phyloP scores from a whole-genome alignment of 108 stramenopile species.

The Cyclostephanos invisitatus region DNA sequence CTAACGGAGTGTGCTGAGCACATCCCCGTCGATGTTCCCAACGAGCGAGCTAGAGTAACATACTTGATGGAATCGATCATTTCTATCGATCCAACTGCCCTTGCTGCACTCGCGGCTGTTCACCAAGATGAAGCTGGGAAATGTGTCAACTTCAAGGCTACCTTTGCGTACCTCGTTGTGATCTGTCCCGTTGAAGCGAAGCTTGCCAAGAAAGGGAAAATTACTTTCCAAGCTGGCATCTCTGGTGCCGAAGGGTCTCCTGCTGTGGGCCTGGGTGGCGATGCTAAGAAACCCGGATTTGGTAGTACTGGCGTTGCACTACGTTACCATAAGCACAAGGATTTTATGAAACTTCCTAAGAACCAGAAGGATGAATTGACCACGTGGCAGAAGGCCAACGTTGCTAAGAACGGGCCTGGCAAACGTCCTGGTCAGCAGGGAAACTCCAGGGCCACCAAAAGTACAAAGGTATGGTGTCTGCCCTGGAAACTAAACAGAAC shows the following conservation, averaged over 20 bases:
- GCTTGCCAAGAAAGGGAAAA: background rate
- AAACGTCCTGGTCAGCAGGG: background rate
- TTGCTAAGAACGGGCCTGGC: background rate
- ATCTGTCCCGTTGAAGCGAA: background rate
- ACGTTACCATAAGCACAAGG: slow-evolving; percentile 4
- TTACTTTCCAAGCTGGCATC: background rate
- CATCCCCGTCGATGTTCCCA: background rate
- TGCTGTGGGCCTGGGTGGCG: background rate
- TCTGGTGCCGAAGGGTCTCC: background rate
- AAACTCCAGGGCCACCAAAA: background rate
- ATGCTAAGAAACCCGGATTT: background rate
- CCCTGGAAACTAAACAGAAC: no score
- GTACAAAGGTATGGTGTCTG: no score
- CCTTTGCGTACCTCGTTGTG: background rate
- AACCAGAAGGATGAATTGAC: background rate
- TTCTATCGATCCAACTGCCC: background rate
- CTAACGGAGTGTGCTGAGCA: slow-evolving; percentile 1
- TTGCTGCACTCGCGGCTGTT: slow-evolving; percentile 4
- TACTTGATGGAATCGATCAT: background rate
- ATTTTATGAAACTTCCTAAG: background rate
- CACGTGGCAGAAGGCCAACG: background rate
- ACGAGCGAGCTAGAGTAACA: slow-evolving; percentile 5
- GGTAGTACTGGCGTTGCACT: background rate
- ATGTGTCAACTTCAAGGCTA: background rate
- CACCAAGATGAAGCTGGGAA: slow-evolving; percentile 6